phyloP scores from a whole-genome alignment of 352 stramenopile species.

The Phytophthora hybrid region DNA sequence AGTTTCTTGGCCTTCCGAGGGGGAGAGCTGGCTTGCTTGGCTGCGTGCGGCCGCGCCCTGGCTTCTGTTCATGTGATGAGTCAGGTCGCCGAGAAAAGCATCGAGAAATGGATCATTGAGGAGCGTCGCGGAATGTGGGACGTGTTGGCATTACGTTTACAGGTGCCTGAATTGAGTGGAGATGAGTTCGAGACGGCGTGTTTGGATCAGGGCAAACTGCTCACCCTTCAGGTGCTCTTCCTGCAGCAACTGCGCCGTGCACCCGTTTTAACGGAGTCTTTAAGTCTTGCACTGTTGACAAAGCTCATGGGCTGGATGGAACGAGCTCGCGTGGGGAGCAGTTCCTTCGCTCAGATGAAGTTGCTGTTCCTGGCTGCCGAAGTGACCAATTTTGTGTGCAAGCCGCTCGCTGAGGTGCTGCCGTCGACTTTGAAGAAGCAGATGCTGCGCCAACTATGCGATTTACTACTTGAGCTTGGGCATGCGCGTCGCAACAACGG shows the following conservation, averaged over 20 bases:
- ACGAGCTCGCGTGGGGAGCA: slow-evolving; percentile 58
- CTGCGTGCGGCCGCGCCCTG: slow-evolving; percentile 75
- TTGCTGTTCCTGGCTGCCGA: slow-evolving; percentile 83
- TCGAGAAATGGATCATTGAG: slow-evolving; percentile 89
- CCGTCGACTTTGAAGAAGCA: slow-evolving; percentile 79
- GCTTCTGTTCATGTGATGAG: slow-evolving; percentile 88
- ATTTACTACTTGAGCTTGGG: slow-evolving; percentile 68
- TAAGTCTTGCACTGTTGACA: slow-evolving; percentile 72
- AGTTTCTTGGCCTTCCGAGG: slow-evolving; percentile 83
- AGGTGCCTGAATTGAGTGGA: slow-evolving; percentile 82
- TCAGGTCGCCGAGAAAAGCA: slow-evolving; percentile 80
- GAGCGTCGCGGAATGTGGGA: slow-evolving; percentile 73
- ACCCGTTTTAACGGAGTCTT: slow-evolving; percentile 69
- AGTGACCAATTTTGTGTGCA: slow-evolving; percentile 77
- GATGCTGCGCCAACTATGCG: slow-evolving; percentile 72
- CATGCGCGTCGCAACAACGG: slow-evolving; percentile 80
- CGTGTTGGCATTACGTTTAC: slow-evolving; percentile 62
- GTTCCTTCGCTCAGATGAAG: slow-evolving; percentile 81
- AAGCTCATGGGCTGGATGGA: slow-evolving; percentile 84
- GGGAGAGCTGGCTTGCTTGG: slow-evolving; percentile 79
- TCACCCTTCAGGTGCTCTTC: slow-evolving; percentile 85
- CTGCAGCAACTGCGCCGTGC: slow-evolving; percentile 73
- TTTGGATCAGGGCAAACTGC: slow-evolving; percentile 73
- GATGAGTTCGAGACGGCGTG: slow-evolving; percentile 83
- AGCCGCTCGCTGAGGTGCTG: slow-evolving; percentile 63